Conservation (phyloP, 306 rosid genomes). For the Lathyrus oleraceus region DNA sequence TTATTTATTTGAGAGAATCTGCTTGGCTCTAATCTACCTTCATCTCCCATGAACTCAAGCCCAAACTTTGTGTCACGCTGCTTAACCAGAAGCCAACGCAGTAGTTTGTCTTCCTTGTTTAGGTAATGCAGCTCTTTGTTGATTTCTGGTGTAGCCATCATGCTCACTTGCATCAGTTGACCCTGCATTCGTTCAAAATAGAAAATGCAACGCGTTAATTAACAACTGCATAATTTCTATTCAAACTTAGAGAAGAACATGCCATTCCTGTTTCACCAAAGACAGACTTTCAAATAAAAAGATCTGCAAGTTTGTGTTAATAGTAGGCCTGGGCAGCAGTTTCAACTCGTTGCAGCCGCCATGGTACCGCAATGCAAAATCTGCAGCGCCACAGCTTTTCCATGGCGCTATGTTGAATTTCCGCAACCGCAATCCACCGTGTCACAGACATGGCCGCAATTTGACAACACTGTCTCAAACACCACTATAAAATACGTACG, state of each 20-base stretch:
- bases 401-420: too few species aligned
- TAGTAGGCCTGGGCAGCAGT: too few species aligned
- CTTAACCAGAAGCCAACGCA: slow-evolving; percentile 86
- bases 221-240: slow-evolving; percentile 17
- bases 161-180: slow-evolving; percentile 82
- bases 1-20: slow-evolving; percentile 13
- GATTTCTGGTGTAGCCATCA: slow-evolving; percentile 91
- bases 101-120: slow-evolving; percentile 83
- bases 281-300: neutral
- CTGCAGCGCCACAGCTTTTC: too few species aligned
- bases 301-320: too few species aligned
- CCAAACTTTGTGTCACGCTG: slow-evolving; percentile 45
- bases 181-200: slow-evolving; percentile 55
- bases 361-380: too few species aligned
- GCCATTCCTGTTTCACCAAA: neutral
- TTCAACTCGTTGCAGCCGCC: too few species aligned
- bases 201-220: slow-evolving; percentile 6
- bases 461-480: neutral
- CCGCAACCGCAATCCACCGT: too few species aligned
- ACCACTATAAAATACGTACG: neutral
- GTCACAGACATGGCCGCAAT: too few species aligned
- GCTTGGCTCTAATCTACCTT: slow-evolving; percentile 33
- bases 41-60: slow-evolving; percentile 5
- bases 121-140: slow-evolving; percentile 93
- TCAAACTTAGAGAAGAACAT: slow-evolving; percentile 1